These are phyloP conservation scores for Hyphodiscus sp. DNA, from an alignment of 2,329 filamentous ascomycete species.

Conservation along the genomic window DNA sequence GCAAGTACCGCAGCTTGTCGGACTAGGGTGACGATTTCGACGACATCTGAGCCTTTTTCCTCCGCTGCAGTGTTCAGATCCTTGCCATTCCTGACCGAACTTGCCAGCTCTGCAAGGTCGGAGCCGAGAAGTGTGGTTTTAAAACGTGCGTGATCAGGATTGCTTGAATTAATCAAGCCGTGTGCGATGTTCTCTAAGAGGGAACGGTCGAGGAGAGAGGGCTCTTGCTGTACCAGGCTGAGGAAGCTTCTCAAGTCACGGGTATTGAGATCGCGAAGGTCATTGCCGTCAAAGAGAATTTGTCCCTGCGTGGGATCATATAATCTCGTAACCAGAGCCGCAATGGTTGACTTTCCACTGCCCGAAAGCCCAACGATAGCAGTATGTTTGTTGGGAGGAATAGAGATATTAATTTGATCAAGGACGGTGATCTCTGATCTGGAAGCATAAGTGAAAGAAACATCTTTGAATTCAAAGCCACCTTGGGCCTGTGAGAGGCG, in stretches of 20 bases:
- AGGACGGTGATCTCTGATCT: conserved; percentile 27
- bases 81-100: not conserved
- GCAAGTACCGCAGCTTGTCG: conserved; percentile 45
- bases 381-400: conserved; percentile 31
- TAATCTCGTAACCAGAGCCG: conserved; percentile 36
- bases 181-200: conserved; percentile 47
- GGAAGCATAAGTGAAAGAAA: conserved; percentile 32
- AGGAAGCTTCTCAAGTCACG: conserved; percentile 16
- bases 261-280: conserved; percentile 19
- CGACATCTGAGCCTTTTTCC: conserved; percentile 6
- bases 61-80: not conserved
- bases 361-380: conserved; percentile 40
- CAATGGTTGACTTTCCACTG: conserved; percentile 37
- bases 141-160: conserved; percentile 5
- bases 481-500: too few species aligned
- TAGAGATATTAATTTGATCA: conserved; percentile 27
- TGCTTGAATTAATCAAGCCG: conserved; percentile 27
- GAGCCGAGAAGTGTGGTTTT: not conserved
- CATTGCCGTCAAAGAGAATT: conserved; percentile 26
- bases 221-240: conserved; percentile 24
- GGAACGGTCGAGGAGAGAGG: conserved; percentile 24
- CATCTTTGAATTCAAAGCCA: conserved; percentile 28
- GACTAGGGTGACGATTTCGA: conserved; percentile 15
- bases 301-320: conserved; percentile 43
- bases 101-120: not conserved